Base-by-base conservation (phyloP, 805 yeast species). In the Priceomyces medius region DNA sequence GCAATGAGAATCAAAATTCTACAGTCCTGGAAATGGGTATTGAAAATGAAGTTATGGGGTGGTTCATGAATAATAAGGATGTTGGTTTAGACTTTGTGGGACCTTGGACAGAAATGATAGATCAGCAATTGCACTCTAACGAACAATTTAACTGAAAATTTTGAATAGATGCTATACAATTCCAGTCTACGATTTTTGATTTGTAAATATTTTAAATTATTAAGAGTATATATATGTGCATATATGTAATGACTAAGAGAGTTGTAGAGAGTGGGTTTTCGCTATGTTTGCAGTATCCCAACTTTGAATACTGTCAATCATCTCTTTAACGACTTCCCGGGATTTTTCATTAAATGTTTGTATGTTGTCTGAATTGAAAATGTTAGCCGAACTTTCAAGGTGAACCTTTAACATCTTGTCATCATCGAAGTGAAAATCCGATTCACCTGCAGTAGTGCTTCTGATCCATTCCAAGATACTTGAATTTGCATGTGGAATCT, bases 81-180 rank as follows among this genome's bases (percentile, higher is more conserved):
- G 57, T 68, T 14, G 73, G 73, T 7, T 58, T 70, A 35, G 76
- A 70, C 42, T 70, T 70, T 26, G 75, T 83, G 20, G 90, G 82
- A 28, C 88, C 88, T 2, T 85, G 89, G 82, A 84, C 91, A 0
- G 87, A 83, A 55, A 81, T 83, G 77, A 76, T 85, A 31, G 91
- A 84, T 55, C 82, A 80, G 49, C 87, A 81, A 45, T 74, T 79
- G 44, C 61, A 59, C 40, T 50, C 55, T 9, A 63, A 64, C 37
- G 68, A 57, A 26, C 64, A 56, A 38, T 63, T 61, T 9, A n/a
- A 14, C 5, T 26, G n/a, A 26, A 5, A 12, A 26, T n/a, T 26
- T 10, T 26, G n/a, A 26, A 26, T 26, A 26, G 29, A 26, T 26
- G 9, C n/a, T 12, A 26, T 26, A 26, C 14, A 26, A 10, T 26